Evolutionary conservation across 805 yeast species (phyloP).

Genomic region (Cyberlindnera euphorbiiphila): DNA sequence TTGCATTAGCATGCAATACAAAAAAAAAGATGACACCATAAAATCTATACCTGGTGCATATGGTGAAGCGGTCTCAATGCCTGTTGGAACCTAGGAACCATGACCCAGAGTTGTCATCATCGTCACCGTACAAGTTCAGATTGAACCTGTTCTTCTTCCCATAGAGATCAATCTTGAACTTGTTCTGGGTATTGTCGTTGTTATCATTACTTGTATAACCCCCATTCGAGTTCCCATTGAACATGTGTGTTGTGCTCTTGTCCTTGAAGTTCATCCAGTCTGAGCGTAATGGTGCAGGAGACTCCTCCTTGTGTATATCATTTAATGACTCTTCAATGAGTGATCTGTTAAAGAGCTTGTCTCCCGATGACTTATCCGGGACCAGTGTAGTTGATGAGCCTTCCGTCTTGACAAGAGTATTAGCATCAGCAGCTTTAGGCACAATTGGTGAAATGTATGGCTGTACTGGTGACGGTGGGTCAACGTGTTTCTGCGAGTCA

Average conservation of each 20-base stretch:
- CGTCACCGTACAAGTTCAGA: conserved; percentile 21
- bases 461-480: not conserved
- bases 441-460: too few species aligned
- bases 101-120: conserved; percentile 15
- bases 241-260: not conserved
- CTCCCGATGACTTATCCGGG: conserved; percentile 3
- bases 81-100: conserved; percentile 28
- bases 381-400: conserved; percentile 3
- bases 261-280: conserved; percentile 8
- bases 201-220: too few species aligned
- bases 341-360: conserved; percentile 24
- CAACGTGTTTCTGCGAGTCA: conserved; percentile 2
- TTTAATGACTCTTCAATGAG: conserved; percentile 23
- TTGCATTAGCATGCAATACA: not conserved
- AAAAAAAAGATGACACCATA: too few species aligned
- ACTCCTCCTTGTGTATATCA: conserved; percentile 10
- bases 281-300: conserved; percentile 1
- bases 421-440: too few species aligned
- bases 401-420: not conserved
- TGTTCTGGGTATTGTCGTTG: conserved; percentile 1
- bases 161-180: conserved; percentile 27
- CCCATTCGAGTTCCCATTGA: too few species aligned
- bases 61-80: too few species aligned
- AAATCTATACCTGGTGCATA: too few species aligned
- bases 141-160: conserved; percentile 26